Conservation (phyloP, 2,329 filamentous ascomycete genomes). For the Capronia coronata region DNA sequence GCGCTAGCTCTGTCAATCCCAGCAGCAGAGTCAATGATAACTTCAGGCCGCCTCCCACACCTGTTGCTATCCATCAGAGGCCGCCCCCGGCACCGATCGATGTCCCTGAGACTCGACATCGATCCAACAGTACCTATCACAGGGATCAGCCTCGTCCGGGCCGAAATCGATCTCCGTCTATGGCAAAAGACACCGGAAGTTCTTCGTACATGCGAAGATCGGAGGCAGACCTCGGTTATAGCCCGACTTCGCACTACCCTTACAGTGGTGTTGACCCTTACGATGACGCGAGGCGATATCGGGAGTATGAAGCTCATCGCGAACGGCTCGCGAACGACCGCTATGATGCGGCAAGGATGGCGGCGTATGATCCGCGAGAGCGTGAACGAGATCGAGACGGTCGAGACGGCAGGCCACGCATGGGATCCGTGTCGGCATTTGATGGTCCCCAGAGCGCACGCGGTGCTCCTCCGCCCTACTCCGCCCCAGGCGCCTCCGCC, state of each 20-base stretch:
- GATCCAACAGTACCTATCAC: slow-evolving; percentile 18
- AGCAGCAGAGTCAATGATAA: slow-evolving; percentile 7
- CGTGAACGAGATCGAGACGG: slow-evolving; percentile 20
- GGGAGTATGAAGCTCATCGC: slow-evolving; percentile 21
- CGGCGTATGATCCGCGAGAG: slow-evolving; percentile 22
- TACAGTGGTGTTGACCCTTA: slow-evolving; percentile 11
- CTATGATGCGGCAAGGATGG: slow-evolving; percentile 24
- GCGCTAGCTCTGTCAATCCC: slow-evolving; percentile 18
- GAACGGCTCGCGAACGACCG: slow-evolving; percentile 23
- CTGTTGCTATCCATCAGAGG: slow-evolving; percentile 26
- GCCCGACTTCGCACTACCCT: slow-evolving; percentile 14
- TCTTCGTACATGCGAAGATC: slow-evolving; percentile 10
- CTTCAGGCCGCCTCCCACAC: slow-evolving; percentile 4
- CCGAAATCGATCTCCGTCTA: slow-evolving; percentile 21
- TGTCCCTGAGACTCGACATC: slow-evolving; percentile 16
- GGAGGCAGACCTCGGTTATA: slow-evolving; percentile 16
- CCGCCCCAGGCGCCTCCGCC: neutral
- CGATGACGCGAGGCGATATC: slow-evolving; percentile 19
- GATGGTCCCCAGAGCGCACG: slow-evolving; percentile 10
- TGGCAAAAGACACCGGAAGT: slow-evolving; percentile 15
- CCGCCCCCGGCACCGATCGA: slow-evolving; percentile 20
- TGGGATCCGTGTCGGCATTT: slow-evolving; percentile 19
- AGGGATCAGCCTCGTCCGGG: slow-evolving; percentile 18
- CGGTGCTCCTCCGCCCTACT: slow-evolving; percentile 6
- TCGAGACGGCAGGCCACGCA: slow-evolving; percentile 18